These are phyloP conservation scores for Rugonectria rugulosa DNA, from an alignment of 2,329 filamentous ascomycete species.

Conservation along the genomic window DNA sequence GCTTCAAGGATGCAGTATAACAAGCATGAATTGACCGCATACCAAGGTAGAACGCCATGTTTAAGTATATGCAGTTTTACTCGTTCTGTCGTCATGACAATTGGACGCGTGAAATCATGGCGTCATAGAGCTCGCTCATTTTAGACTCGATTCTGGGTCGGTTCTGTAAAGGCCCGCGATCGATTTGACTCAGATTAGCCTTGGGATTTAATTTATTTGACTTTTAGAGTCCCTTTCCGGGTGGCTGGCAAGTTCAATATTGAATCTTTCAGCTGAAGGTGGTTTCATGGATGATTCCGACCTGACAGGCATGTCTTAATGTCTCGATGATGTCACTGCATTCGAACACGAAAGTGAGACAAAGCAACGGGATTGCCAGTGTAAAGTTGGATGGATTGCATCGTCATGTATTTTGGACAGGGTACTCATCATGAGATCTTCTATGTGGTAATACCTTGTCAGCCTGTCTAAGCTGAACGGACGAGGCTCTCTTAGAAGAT, in stretches of 20 bases:
- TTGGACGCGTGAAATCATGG: not conserved
- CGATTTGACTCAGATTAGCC: not conserved
- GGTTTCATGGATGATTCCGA: not conserved
- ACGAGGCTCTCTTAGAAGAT: not conserved
- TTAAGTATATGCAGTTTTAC: not conserved
- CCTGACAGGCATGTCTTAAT: not conserved
- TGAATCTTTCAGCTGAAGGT: too few relatives aligned
- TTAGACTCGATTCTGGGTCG: not conserved
- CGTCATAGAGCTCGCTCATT: not conserved
- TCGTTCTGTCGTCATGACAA: not conserved
- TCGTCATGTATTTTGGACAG: too few relatives aligned
- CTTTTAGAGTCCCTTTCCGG: too few relatives aligned
- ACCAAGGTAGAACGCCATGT: too few relatives aligned
- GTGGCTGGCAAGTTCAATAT: too few relatives aligned
- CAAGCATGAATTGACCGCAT: not conserved
- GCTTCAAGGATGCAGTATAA: not conserved
- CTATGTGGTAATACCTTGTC: too few relatives aligned
- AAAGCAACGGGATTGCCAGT: too few relatives aligned
- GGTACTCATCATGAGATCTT: not conserved
- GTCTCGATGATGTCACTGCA: not conserved
- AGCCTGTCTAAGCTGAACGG: not conserved
- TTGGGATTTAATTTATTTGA: too few relatives aligned
- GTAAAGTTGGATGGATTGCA: too few relatives aligned
- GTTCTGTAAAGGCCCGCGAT: not conserved
- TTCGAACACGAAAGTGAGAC: too few relatives aligned